A percentile compares a stretch with the other conserved stretches of the same genome.
These are phyloP conservation scores for Orychophragmus violaceus DNA, from an alignment of 345 rosid genomes.

Conservation along the genomic window DNA sequence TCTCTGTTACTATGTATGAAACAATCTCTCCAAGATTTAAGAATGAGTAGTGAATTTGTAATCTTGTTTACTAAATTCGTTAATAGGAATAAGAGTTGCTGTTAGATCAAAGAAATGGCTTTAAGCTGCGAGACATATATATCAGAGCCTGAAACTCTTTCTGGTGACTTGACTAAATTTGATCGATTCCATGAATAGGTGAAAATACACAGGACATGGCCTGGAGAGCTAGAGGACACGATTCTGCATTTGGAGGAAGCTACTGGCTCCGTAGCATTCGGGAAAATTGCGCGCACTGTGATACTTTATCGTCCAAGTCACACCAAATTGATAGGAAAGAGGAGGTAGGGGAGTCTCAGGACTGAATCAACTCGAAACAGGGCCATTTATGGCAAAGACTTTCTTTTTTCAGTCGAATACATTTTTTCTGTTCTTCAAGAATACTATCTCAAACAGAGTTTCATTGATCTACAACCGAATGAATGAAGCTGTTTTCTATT, in stretches of 20 bases:
- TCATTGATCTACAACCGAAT: conserved; percentile 16
- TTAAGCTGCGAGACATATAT: neutral
- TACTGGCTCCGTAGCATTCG: conserved; percentile 61
- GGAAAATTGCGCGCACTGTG: conserved; percentile 7
- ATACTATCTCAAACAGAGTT: neutral
- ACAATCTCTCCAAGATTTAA: neutral
- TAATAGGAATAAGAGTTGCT: too few relatives aligned
- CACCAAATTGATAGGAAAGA: neutral
- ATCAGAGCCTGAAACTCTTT: neutral
- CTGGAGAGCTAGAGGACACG: conserved; percentile 64
- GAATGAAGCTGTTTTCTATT: neutral
- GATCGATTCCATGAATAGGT: neutral
- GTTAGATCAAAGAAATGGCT: too few relatives aligned
- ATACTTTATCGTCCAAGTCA: neutral
- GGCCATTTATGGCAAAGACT: neutral
- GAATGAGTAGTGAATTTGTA: too few relatives aligned
- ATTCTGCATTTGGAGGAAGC: conserved; percentile 52
- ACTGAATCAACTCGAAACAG: neutral
- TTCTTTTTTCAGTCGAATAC: neutral
- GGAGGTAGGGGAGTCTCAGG: neutral
- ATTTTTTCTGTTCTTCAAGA: neutral
- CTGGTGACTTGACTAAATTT: neutral
- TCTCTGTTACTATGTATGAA: neutral
- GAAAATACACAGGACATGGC: neutral
- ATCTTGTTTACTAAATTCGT: too few relatives aligned